phyloP scores from a whole-genome alignment of 2,329 filamentous ascomycete species.

The Ciborinia camelliae region DNA sequence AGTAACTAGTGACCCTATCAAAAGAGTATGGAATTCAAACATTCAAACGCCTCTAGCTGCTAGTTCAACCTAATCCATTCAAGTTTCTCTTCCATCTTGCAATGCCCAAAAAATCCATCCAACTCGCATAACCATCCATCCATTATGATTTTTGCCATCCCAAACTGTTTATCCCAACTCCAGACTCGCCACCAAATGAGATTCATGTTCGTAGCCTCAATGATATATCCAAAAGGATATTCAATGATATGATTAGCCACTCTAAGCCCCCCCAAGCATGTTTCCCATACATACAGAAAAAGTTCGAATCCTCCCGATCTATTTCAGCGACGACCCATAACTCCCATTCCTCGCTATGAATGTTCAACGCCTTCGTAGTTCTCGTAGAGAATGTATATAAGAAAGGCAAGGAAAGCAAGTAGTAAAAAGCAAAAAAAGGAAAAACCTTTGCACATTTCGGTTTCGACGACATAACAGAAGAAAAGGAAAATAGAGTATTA shows the following conservation, averaged over 20 bases:
- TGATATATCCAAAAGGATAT: conserved; percentile 13
- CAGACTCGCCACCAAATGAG: not conserved
- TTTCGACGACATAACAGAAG: not conserved
- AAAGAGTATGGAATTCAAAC: not conserved
- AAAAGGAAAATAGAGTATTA: conserved; percentile 4
- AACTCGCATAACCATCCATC: not conserved
- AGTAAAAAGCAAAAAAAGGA: not conserved
- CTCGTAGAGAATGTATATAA: not conserved
- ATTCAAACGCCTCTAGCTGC: conserved; percentile 11
- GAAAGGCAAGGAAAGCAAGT: not conserved
- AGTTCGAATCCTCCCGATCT: conserved; percentile 2
- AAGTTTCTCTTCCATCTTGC: conserved; percentile 11
- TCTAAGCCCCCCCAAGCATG: not conserved
- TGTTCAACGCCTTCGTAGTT: not conserved
- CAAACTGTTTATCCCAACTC: conserved; percentile 6
- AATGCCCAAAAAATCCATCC: conserved; percentile 8
- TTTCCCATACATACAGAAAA: conserved; percentile 6
- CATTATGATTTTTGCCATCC: conserved; percentile 3
- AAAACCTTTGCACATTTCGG: conserved; percentile 8
- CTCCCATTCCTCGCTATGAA: conserved; percentile 2
- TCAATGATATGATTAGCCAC: conserved; percentile 12
- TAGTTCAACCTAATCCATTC: not conserved
- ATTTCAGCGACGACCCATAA: not conserved
- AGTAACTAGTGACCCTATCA: not conserved
- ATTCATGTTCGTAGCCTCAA: conserved; percentile 5